Conservation (phyloP, 441 rosid genomes). For the Gossypium schwendimanii region DNA sequence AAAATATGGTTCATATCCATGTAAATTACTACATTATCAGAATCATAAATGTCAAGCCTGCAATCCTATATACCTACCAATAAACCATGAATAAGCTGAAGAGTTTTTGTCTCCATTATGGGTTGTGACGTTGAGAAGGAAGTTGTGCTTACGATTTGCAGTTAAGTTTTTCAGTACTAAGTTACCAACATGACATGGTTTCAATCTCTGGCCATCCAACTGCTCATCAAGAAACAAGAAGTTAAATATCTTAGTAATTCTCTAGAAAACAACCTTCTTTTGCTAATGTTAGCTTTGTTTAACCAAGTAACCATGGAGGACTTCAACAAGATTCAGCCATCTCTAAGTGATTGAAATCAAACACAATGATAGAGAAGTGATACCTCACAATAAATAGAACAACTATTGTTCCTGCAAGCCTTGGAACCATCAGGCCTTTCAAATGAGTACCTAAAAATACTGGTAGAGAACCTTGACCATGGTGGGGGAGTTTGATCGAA, state of each 20-base stretch:
- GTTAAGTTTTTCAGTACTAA: conserved; percentile 33
- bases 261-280: neutral
- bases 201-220: conserved; percentile 40
- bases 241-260: conserved; percentile 1
- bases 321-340: neutral
- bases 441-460: conserved; percentile 37
- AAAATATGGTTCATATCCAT: neutral
- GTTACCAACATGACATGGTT: conserved; percentile 28
- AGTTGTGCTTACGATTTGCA: conserved; percentile 31
- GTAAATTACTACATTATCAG: neutral
- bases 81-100: conserved; percentile 48
- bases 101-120: conserved; percentile 34
- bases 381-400: conserved; percentile 44
- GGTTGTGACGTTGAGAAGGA: conserved; percentile 40
- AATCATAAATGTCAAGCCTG: neutral
- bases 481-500: conserved; percentile 35
- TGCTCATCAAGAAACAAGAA: conserved; percentile 22
- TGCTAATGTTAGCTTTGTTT: neutral
- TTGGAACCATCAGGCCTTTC: conserved; percentile 25
- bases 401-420: conserved; percentile 33
- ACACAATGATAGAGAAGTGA: neutral
- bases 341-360: neutral
- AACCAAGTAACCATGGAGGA: neutral
- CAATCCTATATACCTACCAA: conserved; percentile 28
- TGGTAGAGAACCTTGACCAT: conserved; percentile 33